A percentile compares a stretch with the other conserved stretches of the same genome.
phyloP scores from a whole-genome alignment of 768 basidiomycete species.

The Amanita jacksonii region DNA sequence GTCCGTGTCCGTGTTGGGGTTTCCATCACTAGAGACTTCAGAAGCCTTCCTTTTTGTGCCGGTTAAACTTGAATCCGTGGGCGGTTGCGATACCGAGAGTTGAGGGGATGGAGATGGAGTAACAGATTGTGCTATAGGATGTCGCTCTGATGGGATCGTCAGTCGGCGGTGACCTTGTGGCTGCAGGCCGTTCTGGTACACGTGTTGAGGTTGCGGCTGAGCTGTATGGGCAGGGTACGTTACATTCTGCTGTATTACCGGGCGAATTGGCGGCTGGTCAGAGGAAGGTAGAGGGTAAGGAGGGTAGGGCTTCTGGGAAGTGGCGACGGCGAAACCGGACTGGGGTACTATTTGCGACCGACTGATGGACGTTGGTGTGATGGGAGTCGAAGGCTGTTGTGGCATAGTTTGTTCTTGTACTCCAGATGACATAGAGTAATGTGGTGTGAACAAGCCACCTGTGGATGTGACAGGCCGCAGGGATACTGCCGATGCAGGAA shows the following conservation, averaged over 20 bases:
- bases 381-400: slow-evolving; percentile 22
- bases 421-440: slow-evolving; percentile 21
- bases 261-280: background rate
- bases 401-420: slow-evolving; percentile 20
- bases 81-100: slow-evolving; percentile 10
- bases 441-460: slow-evolving; percentile 20
- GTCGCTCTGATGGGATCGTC: background rate
- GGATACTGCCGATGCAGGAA: slow-evolving; percentile 1
- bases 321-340: slow-evolving; percentile 28
- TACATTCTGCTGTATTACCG: background rate
- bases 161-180: slow-evolving; percentile 18
- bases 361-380: slow-evolving; percentile 27
- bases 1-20: slow-evolving; percentile 26
- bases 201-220: slow-evolving; percentile 1
- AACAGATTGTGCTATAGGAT: slow-evolving; percentile 17
- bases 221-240: background rate
- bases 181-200: slow-evolving; percentile 13
- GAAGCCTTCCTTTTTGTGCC: slow-evolving; percentile 23
- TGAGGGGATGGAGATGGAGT: slow-evolving; percentile 26
- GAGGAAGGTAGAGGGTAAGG: slow-evolving; percentile 8
- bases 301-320: slow-evolving; percentile 23
- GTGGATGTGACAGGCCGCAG: slow-evolving; percentile 8
- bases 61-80: slow-evolving; percentile 1
- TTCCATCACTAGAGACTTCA: slow-evolving; percentile 25
- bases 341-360: slow-evolving; percentile 16